Evolutionary conservation across 2,329 filamentous ascomycete species (phyloP), one percentile per base, ranked within the genome.

Genomic region (Talaromyces sp.): DNA sequence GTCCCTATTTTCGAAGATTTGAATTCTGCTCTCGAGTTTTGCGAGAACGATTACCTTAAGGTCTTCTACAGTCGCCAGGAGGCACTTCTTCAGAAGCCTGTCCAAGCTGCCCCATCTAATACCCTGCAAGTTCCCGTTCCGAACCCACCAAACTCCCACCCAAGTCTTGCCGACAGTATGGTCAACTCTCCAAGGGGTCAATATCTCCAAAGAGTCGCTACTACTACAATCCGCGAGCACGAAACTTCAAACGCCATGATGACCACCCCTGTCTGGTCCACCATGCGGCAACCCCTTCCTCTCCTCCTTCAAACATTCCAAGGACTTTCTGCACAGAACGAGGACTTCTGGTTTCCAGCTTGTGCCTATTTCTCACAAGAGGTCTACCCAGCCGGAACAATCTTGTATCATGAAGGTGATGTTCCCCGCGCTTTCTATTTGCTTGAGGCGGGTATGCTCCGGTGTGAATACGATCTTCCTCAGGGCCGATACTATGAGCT

Each of bases 251-350:
- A 81, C 17, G 74, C 82, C 9, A 75, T 81, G 22, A 57, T 66
- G 40, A 77, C 81, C 4, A 77, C 83, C 17, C 80, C 83, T 1
- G 88, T 86, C 66, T 97, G 92, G 89, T 86, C 88, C 65, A 85
- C 86, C 62, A 95, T 97, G 71, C 90, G 89, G 60, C 91, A 97
- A 68, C 94, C 94, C 0, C 83, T 97, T 7, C 89, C 90, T 1
- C 84, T 99, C 42, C 90, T 99, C 72, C 82, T 99, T 20, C 93
- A 97, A 70, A 90, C 94, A n/a, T 97, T 99, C 75, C 88, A 94
- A 67, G 89, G 91, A 40, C 78, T 97, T 11, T 95, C 90, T 47
- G 79, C 85, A 47, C 86, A 89, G 70, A 94, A 93, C 66, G 91
- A 96, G 71, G 92, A 97, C 71, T 97, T 97, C 70, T 99, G 94